These are phyloP conservation scores for Cutaneotrichosporon sp. DNA, from an alignment of 1,284 basidiomycete genomes.

Conservation along the genomic window DNA sequence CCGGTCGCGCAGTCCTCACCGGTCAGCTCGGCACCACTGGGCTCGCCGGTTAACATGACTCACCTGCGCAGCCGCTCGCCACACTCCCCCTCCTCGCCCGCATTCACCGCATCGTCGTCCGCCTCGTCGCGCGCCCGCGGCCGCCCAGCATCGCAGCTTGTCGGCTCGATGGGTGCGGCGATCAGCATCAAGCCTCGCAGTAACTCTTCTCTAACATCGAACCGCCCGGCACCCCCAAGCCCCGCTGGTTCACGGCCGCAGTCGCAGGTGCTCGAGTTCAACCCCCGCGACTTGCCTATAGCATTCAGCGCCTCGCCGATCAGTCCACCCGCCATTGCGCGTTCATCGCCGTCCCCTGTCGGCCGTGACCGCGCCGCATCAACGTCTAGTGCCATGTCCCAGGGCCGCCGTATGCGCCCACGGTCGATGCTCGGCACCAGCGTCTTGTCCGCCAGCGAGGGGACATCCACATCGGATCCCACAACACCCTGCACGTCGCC, in stretches of 20 bases:
- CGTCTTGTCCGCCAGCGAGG: neutral
- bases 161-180: neutral
- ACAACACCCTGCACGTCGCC: neutral
- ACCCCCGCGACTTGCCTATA: conserved; percentile 14
- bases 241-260: conserved; percentile 39
- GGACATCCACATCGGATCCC: neutral
- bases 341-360: neutral
- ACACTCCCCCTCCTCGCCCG: conserved; percentile 3
- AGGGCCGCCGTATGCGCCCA: conserved; percentile 14
- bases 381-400: neutral
- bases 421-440: conserved; percentile 17
- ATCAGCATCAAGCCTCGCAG: conserved; percentile 29
- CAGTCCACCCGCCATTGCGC: neutral
- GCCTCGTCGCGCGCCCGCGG: conserved; percentile 7
- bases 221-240: conserved; percentile 44
- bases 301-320: neutral
- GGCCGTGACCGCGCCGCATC: conserved; percentile 15
- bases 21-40: neutral
- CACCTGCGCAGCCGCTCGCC: conserved; percentile 3
- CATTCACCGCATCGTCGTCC: neutral
- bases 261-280: conserved; percentile 29
- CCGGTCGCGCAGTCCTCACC: neutral
- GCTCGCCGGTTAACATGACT: neutral
- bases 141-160: conserved; percentile 8
- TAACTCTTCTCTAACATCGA: conserved; percentile 30